Evolutionary conservation across 2,329 filamentous ascomycete genomes (phyloP), one percentile per base, ranked within the genome.

Genomic region (Fusarium zealandicum): DNA sequence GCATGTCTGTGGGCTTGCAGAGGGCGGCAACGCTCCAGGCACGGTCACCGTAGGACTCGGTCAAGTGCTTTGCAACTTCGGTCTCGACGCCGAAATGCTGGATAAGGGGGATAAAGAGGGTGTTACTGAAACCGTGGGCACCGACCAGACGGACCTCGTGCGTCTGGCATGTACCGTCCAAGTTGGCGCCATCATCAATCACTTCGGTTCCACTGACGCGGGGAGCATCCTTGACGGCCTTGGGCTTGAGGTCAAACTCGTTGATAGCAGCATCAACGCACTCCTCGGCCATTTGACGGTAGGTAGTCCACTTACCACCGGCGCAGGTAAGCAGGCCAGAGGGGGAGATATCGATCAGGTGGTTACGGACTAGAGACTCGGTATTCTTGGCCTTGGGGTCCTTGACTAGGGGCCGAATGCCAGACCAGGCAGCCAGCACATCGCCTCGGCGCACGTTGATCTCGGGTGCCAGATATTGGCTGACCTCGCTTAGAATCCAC

Each of bases 71-170:
- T 37, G 93, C 93, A 16, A 97, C 90, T 66, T 96, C 92, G 14
- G 91, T 96, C 75, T 96, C 93, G 51, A 97, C 78, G 59, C 92
- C 92, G 70, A 91, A 96, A 76, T 96, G 90, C 74, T 97, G 92
- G 70, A 96, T 95, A 30, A 97, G 80, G 74, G 93, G 93, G 80
- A 97, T 96, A 78, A 96, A 96, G 18, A 97, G 85, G 2, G 92
- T 82, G 75, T 92, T 92, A 74, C 88, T 92, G 78, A 88, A 96
- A 48, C 92, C 91, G 72, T 96, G 92, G 10, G 92, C 90, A 64
- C 92, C 92, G 54, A 95, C 81, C 28, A 96, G 80, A 48, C 90
- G 87, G 46, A 96, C 88, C 66, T 88, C 85, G 73, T 95, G 90
- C 3, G 92, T 96, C 71, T 93, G 90, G 76, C 92, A 96, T 38